Evolutionary conservation across 495 filamentous ascomycete species (phyloP).

Genomic region (Penicillium taxi): DNA sequence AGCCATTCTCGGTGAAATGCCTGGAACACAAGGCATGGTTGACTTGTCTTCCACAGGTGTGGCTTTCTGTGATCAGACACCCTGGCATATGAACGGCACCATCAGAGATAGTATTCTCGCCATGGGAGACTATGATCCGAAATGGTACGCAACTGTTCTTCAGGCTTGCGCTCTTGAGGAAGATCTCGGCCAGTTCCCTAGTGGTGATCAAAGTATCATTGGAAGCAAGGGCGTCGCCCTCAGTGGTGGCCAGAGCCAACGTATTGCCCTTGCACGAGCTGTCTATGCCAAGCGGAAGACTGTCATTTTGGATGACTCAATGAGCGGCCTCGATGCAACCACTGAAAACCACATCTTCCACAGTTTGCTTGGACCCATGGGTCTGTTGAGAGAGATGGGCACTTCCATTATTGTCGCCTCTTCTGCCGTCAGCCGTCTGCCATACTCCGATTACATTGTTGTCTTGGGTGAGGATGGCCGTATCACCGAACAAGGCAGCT

Average conservation of each 20-base stretch:
- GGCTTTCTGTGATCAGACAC: conserved; percentile 46
- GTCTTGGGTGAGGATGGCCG: conserved; percentile 38
- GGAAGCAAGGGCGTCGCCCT: conserved; percentile 59
- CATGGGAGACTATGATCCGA: conserved; percentile 44
- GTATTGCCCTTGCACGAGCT: conserved; percentile 52
- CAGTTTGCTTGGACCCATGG: conserved; percentile 45
- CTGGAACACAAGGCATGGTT: conserved; percentile 33
- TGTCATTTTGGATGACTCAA: conserved; percentile 50
- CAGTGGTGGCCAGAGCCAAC: conserved; percentile 60
- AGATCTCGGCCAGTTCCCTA: conserved; percentile 48
- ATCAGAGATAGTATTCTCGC: conserved; percentile 52
- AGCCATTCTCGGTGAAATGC: conserved; percentile 50
- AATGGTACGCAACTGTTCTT: conserved; percentile 55
- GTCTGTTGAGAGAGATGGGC: conserved; percentile 41
- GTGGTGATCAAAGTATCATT: conserved; percentile 50
- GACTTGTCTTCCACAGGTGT: conserved; percentile 30
- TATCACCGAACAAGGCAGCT: conserved; percentile 46
- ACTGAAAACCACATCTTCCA: conserved; percentile 56
- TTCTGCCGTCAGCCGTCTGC: conserved; percentile 39
- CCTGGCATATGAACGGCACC: conserved; percentile 51
- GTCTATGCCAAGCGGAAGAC: conserved; percentile 49
- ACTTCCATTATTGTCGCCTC: conserved; percentile 47
- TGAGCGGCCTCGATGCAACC: conserved; percentile 52
- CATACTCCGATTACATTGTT: conserved; percentile 46
- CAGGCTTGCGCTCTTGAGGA: conserved; percentile 53